Conservation (phyloP, 257 asterid species). For the Lycium ferocissimum region DNA sequence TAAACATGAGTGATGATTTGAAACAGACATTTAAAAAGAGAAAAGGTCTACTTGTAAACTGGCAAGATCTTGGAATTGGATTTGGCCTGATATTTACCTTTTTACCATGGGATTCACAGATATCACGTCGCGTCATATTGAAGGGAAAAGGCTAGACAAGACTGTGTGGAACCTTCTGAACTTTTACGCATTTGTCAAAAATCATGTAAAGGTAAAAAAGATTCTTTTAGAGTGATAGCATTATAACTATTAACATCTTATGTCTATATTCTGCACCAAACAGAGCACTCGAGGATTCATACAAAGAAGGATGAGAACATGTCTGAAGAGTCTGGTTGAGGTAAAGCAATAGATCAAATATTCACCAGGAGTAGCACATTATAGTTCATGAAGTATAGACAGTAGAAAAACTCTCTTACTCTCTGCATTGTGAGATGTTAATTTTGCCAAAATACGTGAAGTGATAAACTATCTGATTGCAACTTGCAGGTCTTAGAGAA, state of each 20-base stretch:
- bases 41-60: neutral
- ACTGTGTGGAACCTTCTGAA: slow-evolving; percentile 91
- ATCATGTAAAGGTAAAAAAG: slow-evolving; percentile 83
- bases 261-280: slow-evolving; percentile 40
- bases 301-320: slow-evolving; percentile 82
- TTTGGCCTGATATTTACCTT: neutral
- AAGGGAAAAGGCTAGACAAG: slow-evolving; percentile 83
- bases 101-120: slow-evolving; percentile 51
- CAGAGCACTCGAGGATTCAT: slow-evolving; percentile 86
- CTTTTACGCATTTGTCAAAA: slow-evolving; percentile 74
- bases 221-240: slow-evolving; percentile 34
- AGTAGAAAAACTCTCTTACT: neutral
- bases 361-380: neutral
- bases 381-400: slow-evolving; percentile 17
- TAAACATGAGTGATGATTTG: neutral
- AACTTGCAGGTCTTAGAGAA: slow-evolving; percentile 60
- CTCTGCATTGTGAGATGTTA: neutral
- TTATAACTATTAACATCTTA: slow-evolving; percentile 16
- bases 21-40: neutral
- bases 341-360: slow-evolving; percentile 44
- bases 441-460: slow-evolving; percentile 21
- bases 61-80: slow-evolving; percentile 23
- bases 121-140: slow-evolving; percentile 66
- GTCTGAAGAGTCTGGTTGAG: slow-evolving; percentile 71
- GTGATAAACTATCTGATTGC: slow-evolving; percentile 29